Base-by-base conservation (phyloP, 352 stramenopile species). In the Blastocystis sp. region DNA sequence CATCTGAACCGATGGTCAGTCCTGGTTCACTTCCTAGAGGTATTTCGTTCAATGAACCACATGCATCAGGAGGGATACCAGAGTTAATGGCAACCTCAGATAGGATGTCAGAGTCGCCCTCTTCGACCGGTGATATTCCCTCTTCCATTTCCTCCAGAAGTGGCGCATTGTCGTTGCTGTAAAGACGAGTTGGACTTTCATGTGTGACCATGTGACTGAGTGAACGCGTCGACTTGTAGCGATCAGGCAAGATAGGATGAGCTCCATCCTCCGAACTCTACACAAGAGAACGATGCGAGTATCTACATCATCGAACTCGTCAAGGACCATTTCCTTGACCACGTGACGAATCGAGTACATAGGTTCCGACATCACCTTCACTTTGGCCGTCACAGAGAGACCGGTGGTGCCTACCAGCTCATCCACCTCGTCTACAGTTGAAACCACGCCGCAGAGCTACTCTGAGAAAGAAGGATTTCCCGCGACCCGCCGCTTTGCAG, bases 281-380 rank as follows among this genome's bases (percentile, higher is more conserved):
- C 23, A 9, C 20, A 54, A 23, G 54, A 20, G 47, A 7, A 13
- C 4, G 13, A 26, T 11, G 2, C 15, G 0, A 6, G 56, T 26
- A 2, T 29, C 50, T 45, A 84, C 73, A 43, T 84, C 73, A 37
- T 68, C 73, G 73, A 84, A 41, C 56, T 84, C 73, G 56, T 84
- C 73, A 9, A 84, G 53, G 4, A 84, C 73, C 73, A 84, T 84
- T 55, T 84, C 73, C 50, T 84, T 84, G 26, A 84, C 73, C 47
- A 84, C 47, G 50, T 84, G 73, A 7, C 73, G 73, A 15, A 84
- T 53, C 3, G 43, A 66, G 50, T 84, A 45, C 73, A 84, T 84
- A 8, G 73, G 73, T 47, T 84, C 73, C 4, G 73, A 84, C 73
- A 84, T 84, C 4, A 84, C 53, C 73, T 84, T 84, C 73, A 84